A percentile compares a stretch with the other conserved stretches of the same genome.
These are phyloP conservation scores for Didymella pinodella DNA, from an alignment of 2,329 filamentous ascomycete genomes.

Conservation along the genomic window DNA sequence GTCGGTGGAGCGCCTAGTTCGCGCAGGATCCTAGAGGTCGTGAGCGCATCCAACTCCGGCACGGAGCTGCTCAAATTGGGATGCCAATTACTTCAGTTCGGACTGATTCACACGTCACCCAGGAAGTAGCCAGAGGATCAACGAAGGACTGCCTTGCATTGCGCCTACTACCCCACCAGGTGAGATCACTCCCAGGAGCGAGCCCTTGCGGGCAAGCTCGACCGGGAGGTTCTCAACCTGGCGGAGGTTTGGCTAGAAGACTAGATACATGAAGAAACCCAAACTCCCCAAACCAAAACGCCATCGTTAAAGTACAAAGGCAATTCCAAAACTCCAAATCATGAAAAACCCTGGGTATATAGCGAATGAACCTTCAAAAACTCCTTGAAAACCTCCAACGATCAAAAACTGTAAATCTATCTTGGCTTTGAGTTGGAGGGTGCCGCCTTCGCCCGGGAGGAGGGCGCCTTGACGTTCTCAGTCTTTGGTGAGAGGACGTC, in stretches of 20 bases:
- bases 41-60: not conserved
- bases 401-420: slow-evolving; percentile 28
- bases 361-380: slow-evolving; percentile 13
- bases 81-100: not conserved
- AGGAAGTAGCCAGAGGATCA: not conserved
- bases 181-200: slow-evolving; percentile 15
- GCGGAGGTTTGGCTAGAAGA: slow-evolving; percentile 2
- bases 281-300: not conserved
- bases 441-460: slow-evolving; percentile 28
- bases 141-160: slow-evolving; percentile 1
- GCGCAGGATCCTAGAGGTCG: not conserved
- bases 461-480: slow-evolving; percentile 18
- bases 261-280: slow-evolving; percentile 1
- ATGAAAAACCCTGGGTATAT: slow-evolving; percentile 12
- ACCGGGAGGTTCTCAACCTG: slow-evolving; percentile 8
- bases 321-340: slow-evolving; percentile 22
- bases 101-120: not conserved
- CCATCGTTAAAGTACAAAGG: not conserved
- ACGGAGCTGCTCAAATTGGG: not conserved
- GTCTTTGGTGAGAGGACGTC: slow-evolving; percentile 39
- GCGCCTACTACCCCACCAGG: slow-evolving; percentile 5
- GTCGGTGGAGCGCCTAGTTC: slow-evolving; percentile 26
- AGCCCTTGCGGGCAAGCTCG: slow-evolving; percentile 14
- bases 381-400: slow-evolving; percentile 22
- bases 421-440: slow-evolving; percentile 30